phyloP scores from a whole-genome alignment of 176 grass and related monocot species.

The Zoysia japonica region DNA sequence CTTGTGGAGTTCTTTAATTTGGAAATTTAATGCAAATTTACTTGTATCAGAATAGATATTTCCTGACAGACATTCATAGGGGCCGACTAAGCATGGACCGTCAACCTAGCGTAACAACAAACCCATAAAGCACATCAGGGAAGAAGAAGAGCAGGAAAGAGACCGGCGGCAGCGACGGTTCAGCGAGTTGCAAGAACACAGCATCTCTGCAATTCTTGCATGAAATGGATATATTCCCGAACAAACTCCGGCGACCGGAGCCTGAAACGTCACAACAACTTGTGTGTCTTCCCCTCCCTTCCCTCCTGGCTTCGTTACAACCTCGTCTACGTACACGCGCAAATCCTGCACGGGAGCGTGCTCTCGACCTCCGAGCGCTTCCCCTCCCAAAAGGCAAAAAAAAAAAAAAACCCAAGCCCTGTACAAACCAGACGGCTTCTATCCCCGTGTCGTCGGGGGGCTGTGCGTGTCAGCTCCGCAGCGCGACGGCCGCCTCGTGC shows the following conservation, averaged over 20 bases:
- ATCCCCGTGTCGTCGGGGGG: background rate
- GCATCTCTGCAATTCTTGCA: background rate
- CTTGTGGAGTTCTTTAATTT: background rate
- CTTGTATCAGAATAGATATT: background rate
- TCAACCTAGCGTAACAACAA: background rate
- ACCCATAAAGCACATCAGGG: background rate
- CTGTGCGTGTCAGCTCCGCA: conserved; percentile 38
- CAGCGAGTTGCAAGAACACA: conserved; percentile 27
- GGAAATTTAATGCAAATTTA: background rate
- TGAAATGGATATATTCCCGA: conserved; percentile 36
- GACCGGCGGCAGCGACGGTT: background rate
- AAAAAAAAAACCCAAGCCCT: background rate
- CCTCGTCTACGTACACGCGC: background rate
- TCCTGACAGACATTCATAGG: conserved; percentile 9
- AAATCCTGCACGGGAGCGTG: background rate
- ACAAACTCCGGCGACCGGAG: background rate
- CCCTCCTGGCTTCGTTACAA: conserved; percentile 16
- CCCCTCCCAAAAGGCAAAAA: background rate
- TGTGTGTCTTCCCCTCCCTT: conserved; percentile 13
- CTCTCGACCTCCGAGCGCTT: conserved; percentile 23
- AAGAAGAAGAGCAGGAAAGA: background rate
- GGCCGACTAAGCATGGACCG: conserved; percentile 10
- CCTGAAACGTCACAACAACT: conserved; percentile 29
- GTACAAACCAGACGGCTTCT: background rate
- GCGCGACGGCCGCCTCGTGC: conserved; percentile 50